Percentiles rank a stretch among this genome's conserved stretches.
phyloP scores from a whole-genome alignment of 2,329 filamentous ascomycete genomes.

The Biscogniauxia mediterranea region DNA sequence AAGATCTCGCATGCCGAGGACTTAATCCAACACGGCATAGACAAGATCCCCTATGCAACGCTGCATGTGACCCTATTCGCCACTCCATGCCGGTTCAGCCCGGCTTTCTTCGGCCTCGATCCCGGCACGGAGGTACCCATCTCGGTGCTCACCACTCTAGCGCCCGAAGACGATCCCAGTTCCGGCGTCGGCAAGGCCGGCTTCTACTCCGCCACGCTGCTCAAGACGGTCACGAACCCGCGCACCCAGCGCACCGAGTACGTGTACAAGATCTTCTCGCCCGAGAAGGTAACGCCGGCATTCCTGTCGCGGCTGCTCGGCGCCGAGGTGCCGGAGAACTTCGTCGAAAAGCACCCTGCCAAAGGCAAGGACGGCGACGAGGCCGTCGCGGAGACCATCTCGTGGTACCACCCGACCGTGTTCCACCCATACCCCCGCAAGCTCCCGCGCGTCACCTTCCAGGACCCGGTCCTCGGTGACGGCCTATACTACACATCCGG shows the following conservation, averaged over 20 bases:
- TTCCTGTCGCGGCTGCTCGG: constrained; percentile 56
- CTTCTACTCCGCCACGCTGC: constrained; percentile 83
- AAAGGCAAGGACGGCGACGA: constrained; percentile 22
- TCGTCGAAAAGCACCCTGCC: constrained; percentile 19
- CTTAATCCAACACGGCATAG: constrained; percentile 68
- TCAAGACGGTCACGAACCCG: constrained; percentile 64
- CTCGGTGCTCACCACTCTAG: constrained; percentile 80
- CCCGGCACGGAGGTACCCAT: constrained; percentile 61
- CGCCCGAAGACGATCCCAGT: constrained; percentile 50
- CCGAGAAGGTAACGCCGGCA: constrained; percentile 48
- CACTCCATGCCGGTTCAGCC: constrained; percentile 69
- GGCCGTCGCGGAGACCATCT: constrained; percentile 50
- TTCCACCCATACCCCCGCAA: constrained; percentile 87
- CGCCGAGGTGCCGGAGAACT: constrained; percentile 43
- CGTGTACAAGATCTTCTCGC: constrained; percentile 66
- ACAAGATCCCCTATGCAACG: constrained; percentile 79
- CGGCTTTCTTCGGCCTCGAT: constrained; percentile 68
- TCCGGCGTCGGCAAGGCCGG: constrained; percentile 67
- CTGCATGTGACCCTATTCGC: constrained; percentile 90
- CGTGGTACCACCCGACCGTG: constrained; percentile 73
- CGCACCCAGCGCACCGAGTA: constrained; percentile 52
- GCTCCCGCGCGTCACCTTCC: constrained; percentile 82
- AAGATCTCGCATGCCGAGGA: constrained; percentile 61
- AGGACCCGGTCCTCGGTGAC: constrained; percentile 68
- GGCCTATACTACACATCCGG: constrained; percentile 70